phyloP scores from a whole-genome alignment of 202 grass and related monocot genomes.

The Hordeum pubiflorum region DNA sequence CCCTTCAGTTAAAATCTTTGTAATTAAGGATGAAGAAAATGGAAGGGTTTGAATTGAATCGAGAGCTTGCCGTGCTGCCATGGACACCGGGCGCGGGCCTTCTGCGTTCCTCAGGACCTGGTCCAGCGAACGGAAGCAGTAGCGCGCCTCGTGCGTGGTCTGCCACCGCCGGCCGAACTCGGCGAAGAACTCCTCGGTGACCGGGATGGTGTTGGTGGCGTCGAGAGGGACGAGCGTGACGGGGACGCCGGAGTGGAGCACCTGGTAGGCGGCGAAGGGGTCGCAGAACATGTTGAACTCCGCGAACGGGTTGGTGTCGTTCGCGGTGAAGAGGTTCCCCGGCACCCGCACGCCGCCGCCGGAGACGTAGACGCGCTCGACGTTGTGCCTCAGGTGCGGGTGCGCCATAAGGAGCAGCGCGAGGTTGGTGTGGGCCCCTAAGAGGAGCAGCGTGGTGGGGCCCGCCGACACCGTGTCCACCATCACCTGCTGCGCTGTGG shows the following conservation, averaged over 20 bases:
- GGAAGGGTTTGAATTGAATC: not conserved
- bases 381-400: constrained; percentile 38
- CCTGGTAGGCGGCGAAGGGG: constrained; percentile 69
- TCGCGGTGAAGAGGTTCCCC: constrained; percentile 64
- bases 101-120: constrained; percentile 14
- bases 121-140: constrained; percentile 51
- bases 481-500: constrained; percentile 66
- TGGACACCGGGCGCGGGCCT: constrained; percentile 25
- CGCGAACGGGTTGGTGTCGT: constrained; percentile 54
- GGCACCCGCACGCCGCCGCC: constrained; percentile 49
- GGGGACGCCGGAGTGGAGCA: constrained; percentile 66
- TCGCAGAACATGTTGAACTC: constrained; percentile 84
- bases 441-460: constrained; percentile 46
- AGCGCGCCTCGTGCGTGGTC: constrained; percentile 53
- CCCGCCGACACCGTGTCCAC: constrained; percentile 47
- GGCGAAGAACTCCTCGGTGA: constrained; percentile 42
- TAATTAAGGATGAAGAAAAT: not conserved
- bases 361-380: constrained; percentile 64
- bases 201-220: constrained; percentile 63
- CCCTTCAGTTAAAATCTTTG: too few species aligned
- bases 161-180: constrained; percentile 32
- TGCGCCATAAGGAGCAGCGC: constrained; percentile 64
- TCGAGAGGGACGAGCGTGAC: constrained; percentile 70
- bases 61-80: constrained; percentile 39
- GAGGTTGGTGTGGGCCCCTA: constrained; percentile 65